A percentile compares a stretch with the other conserved stretches of the same genome.
phyloP scores from a whole-genome alignment of 345 rosid species.

The Corchorus olitorius region DNA sequence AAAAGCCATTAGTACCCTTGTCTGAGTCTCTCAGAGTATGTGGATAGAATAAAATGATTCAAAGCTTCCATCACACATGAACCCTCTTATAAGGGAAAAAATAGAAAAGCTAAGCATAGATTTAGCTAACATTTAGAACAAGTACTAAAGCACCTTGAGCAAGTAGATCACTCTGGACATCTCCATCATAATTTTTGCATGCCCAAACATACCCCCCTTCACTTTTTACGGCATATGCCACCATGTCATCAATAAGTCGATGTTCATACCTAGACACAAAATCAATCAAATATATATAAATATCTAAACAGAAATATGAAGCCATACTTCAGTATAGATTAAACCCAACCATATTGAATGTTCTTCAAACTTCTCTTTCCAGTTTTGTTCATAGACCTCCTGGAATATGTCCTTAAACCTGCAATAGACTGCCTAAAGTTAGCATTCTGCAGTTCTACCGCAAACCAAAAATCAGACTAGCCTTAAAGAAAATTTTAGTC shows the following conservation, averaged over 20 bases:
- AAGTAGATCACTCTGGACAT: slow-evolving; percentile 97
- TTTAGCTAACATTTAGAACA: neutral
- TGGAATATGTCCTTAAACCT: slow-evolving; percentile 98
- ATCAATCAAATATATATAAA: slow-evolving; percentile 9
- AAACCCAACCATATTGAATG: slow-evolving; percentile 77
- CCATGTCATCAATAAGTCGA: slow-evolving; percentile 99
- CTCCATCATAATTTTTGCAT: slow-evolving; percentile 98
- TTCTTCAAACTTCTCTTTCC: slow-evolving; percentile 92
- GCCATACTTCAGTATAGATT: slow-evolving; percentile 1
- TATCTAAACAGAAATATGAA: slow-evolving; percentile 5
- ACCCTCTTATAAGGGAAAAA: neutral
- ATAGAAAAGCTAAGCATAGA: neutral
- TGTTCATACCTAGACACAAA: slow-evolving; percentile 80
- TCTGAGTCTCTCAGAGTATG: neutral
- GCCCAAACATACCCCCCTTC: slow-evolving; percentile 99
- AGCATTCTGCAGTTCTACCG: slow-evolving; percentile 19
- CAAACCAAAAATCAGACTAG: slow-evolving; percentile 1
- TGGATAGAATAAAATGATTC: neutral
- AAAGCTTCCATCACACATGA: neutral
- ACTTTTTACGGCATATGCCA: slow-evolving; percentile 92
- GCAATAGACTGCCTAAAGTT: slow-evolving; percentile 27
- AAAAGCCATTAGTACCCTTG: neutral
- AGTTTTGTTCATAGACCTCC: slow-evolving; percentile 86
- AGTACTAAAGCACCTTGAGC: slow-evolving; percentile 70
- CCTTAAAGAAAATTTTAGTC: neutral